Conservation (phyloP, 768 basidiomycete species). For the Leucocoprinus sp. region DNA sequence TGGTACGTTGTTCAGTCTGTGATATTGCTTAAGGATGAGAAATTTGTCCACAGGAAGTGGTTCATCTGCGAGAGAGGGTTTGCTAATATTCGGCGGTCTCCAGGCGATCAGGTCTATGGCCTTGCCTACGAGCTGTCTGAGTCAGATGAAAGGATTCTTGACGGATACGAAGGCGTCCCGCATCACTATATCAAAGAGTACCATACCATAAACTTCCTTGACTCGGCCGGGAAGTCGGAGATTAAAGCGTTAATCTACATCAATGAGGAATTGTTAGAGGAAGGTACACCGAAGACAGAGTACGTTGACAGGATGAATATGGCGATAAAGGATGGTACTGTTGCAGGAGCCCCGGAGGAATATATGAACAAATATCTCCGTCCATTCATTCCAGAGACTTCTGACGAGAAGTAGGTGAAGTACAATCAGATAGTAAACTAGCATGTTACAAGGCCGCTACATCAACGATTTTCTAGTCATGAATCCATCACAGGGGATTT, state of each 20-base stretch:
- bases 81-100: constrained; percentile 35
- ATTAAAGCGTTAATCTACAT: constrained; percentile 33
- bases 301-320: constrained; percentile 39
- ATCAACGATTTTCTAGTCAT: too few species aligned
- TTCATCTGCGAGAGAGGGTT: constrained; percentile 37
- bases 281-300: constrained; percentile 28
- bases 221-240: not conserved
- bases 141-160: constrained; percentile 31
- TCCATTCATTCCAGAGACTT: constrained; percentile 27
- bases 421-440: not conserved
- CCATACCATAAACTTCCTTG: constrained; percentile 20
- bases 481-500: too few species aligned
- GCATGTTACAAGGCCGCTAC: too few species aligned
- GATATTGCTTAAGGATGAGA: not conserved
- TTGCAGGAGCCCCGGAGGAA: constrained; percentile 28
- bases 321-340: constrained; percentile 33
- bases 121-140: constrained; percentile 31
- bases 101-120: constrained; percentile 33
- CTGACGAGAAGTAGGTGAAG: not conserved
- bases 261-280: constrained; percentile 23
- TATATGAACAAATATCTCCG: constrained; percentile 39
- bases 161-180: constrained; percentile 33
- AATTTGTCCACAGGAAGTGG: constrained; percentile 19
- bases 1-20: constrained; percentile 25
- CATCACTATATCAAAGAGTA: constrained; percentile 27